Conservation (phyloP, 2,329 filamentous ascomycete species). For the Clarireedia sp. region DNA sequence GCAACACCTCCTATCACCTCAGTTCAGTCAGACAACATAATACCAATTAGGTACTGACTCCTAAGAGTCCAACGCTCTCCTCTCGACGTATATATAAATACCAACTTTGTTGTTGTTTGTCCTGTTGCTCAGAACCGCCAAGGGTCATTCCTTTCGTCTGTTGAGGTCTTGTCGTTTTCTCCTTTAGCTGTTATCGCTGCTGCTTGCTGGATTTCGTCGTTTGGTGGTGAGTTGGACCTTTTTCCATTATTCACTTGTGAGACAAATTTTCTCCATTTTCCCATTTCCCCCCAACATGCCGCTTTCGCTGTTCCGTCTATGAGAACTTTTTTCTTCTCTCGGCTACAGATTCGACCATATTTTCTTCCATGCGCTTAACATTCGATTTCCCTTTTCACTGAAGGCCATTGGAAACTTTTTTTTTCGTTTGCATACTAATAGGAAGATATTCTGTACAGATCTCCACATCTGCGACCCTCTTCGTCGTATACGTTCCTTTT, state of each 20-base stretch:
- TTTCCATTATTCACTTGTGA: not conserved
- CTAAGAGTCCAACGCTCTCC: not conserved
- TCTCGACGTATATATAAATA: not conserved
- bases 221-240: constrained; percentile 1
- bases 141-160: not conserved
- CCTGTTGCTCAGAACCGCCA: not conserved
- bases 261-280: constrained; percentile 9
- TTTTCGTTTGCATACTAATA: constrained; percentile 2
- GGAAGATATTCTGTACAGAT: constrained; percentile 2
- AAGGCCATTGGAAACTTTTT: not conserved
- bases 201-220: not conserved
- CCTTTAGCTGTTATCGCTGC: not conserved
- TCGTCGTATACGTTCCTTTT: constrained; percentile 29
- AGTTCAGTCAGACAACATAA: not conserved
- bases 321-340: constrained; percentile 8
- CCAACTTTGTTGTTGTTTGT: not conserved
- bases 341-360: not conserved
- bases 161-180: not conserved
- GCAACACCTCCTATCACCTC: too few species aligned
- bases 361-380: constrained; percentile 3
- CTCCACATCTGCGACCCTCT: constrained; percentile 18
- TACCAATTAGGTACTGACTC: not conserved
- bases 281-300: not conserved
- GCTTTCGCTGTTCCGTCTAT: constrained; percentile 5
- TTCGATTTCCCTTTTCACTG: not conserved